Percentiles rank a stretch among this genome's conserved stretches.
Conservation (phyloP, 371 early-diverging fungal species). For the Syncephalastrum racemosum region DNA sequence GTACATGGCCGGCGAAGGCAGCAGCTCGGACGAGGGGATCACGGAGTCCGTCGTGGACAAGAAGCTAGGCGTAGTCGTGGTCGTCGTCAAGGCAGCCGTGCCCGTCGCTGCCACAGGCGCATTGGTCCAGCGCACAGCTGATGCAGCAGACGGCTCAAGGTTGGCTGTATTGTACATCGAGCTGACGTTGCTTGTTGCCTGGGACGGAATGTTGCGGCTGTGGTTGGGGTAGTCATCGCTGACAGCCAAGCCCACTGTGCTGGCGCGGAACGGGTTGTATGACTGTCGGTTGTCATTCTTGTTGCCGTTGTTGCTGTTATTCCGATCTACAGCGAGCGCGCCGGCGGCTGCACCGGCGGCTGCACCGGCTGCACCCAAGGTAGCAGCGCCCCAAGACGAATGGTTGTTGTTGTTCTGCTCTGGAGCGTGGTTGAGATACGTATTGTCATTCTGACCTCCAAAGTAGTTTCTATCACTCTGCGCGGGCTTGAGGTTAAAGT, state of each 20-base stretch:
- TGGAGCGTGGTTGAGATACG: too few species aligned
- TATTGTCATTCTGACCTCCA: too few species aligned
- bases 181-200: slow-evolving; percentile 4
- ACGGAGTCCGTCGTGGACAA: not conserved
- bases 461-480: slow-evolving; percentile 14
- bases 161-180: not conserved
- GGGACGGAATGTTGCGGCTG: not conserved
- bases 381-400: too few species aligned
- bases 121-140: slow-evolving; percentile 28
- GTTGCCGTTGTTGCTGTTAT: not conserved
- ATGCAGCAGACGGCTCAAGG: slow-evolving; percentile 10
- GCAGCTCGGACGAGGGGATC: not conserved
- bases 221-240: slow-evolving; percentile 12
- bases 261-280: slow-evolving; percentile 38
- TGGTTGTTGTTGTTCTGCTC: too few species aligned
- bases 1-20: not conserved
- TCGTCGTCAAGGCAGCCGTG: not conserved
- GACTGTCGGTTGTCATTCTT: slow-evolving; percentile 14
- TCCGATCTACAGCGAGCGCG: not conserved
- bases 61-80: slow-evolving; percentile 2
- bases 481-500: slow-evolving; percentile 6
- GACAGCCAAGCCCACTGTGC: slow-evolving; percentile 25
- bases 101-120: slow-evolving; percentile 15
- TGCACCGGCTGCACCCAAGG: too few species aligned
- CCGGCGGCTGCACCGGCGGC: not conserved